Evolutionary conservation across 148 eudicot genomes (phyloP), one percentile per base, ranked within the genome.

Genomic region (Cornus suecica): DNA sequence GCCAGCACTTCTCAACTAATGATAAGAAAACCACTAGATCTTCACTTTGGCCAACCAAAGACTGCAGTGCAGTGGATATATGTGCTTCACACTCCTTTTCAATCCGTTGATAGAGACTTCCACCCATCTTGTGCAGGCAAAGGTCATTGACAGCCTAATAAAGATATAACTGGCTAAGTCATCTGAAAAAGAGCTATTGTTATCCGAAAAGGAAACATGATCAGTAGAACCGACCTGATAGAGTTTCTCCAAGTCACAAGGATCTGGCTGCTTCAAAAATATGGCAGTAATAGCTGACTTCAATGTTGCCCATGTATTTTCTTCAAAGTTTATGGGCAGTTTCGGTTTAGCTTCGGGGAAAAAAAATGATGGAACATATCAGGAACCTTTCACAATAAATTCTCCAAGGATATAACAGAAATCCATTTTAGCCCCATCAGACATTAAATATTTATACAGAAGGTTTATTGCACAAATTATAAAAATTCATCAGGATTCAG

Each of bases 1-100:
- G 97, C 99, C 99, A 95, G 83, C 97, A 86, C 80, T 89, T 95
- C 87, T 92, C 92, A 51, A 92, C 91, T 63, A 92, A 87, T 48
- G 97, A 89, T 74, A 95, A 81, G 87, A 95, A 95, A 62, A 95
- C 99, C 74, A 87, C 89, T 72, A 91, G 79, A 86, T 95, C 99
- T 79, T 93, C 97, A 70, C 97, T 95, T 86, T 92, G 94, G 68
- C 97, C 97, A 70, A 92, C 94, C 81, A 95, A 85, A 69, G 97
- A 88, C 62, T 78, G 88, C 66, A 95, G 83, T 26, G 84, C 88
- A 70, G 87, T 68, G 72, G 88, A 91, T 74, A 91, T 89, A 83
- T 91, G 97, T 72, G 85, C 82, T 81, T 95, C 99, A 80, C 97
- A 91, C 83, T 89, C 97, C 74, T 86, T 92, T 80, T 89, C 97